Evolutionary conservation across 2,329 filamentous ascomycete species (phyloP), one percentile per base, ranked within the genome.

Genomic region (Fusarium palustre): DNA sequence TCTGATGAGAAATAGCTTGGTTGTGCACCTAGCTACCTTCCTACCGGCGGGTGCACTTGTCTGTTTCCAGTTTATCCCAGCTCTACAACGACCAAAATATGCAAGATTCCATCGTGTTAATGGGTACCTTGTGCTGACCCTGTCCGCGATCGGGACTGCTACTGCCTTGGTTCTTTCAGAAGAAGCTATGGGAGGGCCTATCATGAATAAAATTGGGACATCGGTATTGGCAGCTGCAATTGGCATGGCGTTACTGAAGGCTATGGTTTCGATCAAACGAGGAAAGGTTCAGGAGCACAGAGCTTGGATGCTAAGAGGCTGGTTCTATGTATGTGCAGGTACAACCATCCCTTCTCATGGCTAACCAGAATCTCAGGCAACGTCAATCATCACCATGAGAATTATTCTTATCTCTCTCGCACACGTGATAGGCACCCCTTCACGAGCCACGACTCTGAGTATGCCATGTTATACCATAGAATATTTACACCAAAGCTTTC

Each of bases 311-410:
- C 24, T 67, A 2, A 34, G 64, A 7, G 64, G 41, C 7, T 67
- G 64, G 64, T 48, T 67, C 6, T 67, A 60, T 12, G 61, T 50
- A 7, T 20, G 64, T 45, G 13, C 3, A 20, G 12, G 1, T 20
- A 18, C 4, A 16, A 24, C 5, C 11, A 36, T 7, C 2, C 3
- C 15, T 15, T n/a, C 5, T 4, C 1, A 2, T 13, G 0, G 3
- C 36, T 38, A 4, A 11, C 57, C 58, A 34, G 56, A 36, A 28
- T 20, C 2, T 4, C 3, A 67, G 64, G 57, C 63, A 39, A 55
- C 63, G 5, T 53, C 64, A 9, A 67, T 67, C 7, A 45, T 67
- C 2, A 63, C 50, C 2, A 58, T 67, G 64, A 67, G 64, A 11
- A 5, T 63, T 2, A n/a, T 67, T 5, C 46, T 67, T 2, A 11